A percentile compares a stretch with the other conserved stretches of the same genome.
These are phyloP conservation scores for Adansonia gregorii DNA, from an alignment of 441 rosid genomes.

Conservation along the genomic window DNA sequence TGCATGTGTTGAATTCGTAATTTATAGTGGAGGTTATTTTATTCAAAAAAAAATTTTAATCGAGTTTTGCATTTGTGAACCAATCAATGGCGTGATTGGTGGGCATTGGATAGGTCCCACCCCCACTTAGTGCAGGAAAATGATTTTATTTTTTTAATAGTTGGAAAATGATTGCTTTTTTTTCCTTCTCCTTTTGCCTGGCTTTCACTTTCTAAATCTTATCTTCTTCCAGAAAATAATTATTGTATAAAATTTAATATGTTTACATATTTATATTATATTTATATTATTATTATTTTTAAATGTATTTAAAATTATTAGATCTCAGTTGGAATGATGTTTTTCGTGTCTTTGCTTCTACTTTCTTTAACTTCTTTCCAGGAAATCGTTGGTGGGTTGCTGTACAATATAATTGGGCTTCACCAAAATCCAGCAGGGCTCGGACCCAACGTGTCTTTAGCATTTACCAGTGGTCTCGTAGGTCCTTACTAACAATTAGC, in stretches of 20 bases:
- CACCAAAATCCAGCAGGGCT: not conserved
- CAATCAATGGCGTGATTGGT: slow-evolving; percentile 2
- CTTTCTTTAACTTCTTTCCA: not conserved
- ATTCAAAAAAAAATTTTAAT: not conserved
- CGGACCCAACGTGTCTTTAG: not conserved
- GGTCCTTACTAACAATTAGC: not conserved
- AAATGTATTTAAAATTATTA: no score
- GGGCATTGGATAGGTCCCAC: not conserved
- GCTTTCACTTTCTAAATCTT: not conserved
- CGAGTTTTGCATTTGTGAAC: not conserved
- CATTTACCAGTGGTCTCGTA: not conserved
- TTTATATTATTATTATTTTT: no score
- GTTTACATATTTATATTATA: no score
- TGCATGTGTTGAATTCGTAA: not conserved
- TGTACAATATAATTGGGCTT: not conserved
- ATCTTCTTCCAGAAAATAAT: not conserved
- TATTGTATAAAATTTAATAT: no score
- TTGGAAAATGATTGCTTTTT: not conserved
- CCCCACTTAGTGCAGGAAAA: not conserved
- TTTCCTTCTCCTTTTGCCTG: not conserved
- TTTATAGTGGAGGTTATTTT: not conserved
- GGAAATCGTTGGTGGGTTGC: not conserved
- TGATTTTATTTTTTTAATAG: not conserved
- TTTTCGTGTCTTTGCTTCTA: not conserved
- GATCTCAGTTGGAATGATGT: no score